Base-by-base conservation (phyloP, 1,284 basidiomycete species). In the Sporisorium reilianum region DNA sequence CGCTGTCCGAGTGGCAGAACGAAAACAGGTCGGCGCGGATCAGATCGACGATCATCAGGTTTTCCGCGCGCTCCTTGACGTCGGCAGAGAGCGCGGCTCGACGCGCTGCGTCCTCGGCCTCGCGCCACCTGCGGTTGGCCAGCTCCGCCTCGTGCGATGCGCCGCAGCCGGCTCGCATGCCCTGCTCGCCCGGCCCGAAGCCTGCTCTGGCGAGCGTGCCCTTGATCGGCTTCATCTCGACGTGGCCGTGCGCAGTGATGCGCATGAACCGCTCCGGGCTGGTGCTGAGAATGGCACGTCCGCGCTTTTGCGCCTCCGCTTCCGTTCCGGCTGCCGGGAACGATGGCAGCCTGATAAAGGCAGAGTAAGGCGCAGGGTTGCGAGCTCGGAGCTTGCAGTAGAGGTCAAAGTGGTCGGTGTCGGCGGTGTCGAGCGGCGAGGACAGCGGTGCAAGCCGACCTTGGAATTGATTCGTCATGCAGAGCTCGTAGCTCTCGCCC, bases 21-120 rank as follows among this genome's bases (percentile, higher is more conserved):
- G 81, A 90, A 86, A 87, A 90, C 32, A 99, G 87, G 85, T 99
- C 96, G 64, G 97, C 93, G 16, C 95, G 90, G 79, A 97, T 97
- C 42, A 98, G 89, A 83, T 98, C 96, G 23, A 97, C 96, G 75
- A 99, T 98, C 96, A 99, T 98, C 56, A 98, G 86, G 83, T 99
- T 99, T 86, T 98, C 96, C 0, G 95, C 96, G 1, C 96, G 90
- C 85, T 99, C 96, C 85, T 98, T 99, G 44, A 87, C 87, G 82
- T 93, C 95, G 6, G 90, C 90, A 23, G 88, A 87, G 32, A 99
- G 87, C 2, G 88, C 82, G 25, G 79, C 66, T 14, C 83, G 86
- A 18, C 86, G 79, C 26, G 78, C 54, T 50, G 73, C 73, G 64
- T 89, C 88, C 32, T 79, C 74, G 2, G 50, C 42, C 46, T 66